Evolutionary conservation across 495 filamentous ascomycete genomes (phyloP), one percentile per base, ranked within the genome.

Genomic region (Darksidea phi): DNA sequence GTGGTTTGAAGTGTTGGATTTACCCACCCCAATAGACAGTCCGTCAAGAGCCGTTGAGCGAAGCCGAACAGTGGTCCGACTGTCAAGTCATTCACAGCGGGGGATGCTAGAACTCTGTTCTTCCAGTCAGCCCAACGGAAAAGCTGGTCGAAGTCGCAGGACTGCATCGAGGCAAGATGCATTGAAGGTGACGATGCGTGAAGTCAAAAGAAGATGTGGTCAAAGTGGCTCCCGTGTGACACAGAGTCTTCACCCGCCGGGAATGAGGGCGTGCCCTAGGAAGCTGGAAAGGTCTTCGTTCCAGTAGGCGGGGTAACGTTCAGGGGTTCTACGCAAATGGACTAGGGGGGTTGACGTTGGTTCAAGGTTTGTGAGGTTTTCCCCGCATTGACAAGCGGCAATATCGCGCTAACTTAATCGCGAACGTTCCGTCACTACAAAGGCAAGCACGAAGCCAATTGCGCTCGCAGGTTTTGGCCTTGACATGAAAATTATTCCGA

Each of bases 171-270:
- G 17, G 21, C 12, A 8, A 6, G 43, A 23, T 13, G 17, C 21
- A 21, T 4, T 17, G 47, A 15, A 49, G 4, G 47, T 6, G 47
- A 15, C 21, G 47, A 5, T 49, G n/a, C 18, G 24, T 49, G 46
- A 12, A 54, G 58, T 61, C 41, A 36, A 54, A 61, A 61, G 58
- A 61, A 61, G 51, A 18, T 24, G 48, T 61, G 58, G 58, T 61
- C 58, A 47, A 55, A 32, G 58, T 61, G 24, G 41, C n/a, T 20
- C 25, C 17, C 45, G 10, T 32, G 47, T 61, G 58, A 48, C 49
- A 61, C 58, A 54, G 48, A 47, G 21, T 6, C n/a, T 32, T 32
- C 28, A 10, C 10, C 28, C 28, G 28, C 28, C 28, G 28, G 28
- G 28, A 32, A 32, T 10, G 10, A 32, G 28, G 28, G 4, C 28